Percentiles rank a stretch among this genome's conserved stretches.
Conservation (phyloP, 441 rosid genomes). For the Manihot esculenta region DNA sequence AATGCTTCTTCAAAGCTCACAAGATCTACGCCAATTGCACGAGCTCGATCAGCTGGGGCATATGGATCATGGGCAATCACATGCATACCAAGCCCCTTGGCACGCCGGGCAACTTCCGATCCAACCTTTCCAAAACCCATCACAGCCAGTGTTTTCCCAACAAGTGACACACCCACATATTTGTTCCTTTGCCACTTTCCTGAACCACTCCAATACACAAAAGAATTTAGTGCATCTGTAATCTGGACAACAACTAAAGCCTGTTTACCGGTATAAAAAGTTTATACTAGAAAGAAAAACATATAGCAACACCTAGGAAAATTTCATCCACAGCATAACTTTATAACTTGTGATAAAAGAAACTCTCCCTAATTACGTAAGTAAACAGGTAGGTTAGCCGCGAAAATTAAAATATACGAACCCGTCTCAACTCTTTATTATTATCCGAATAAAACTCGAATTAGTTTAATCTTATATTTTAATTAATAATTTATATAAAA, state of each 20-base stretch:
- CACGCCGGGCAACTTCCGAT: conserved; percentile 89
- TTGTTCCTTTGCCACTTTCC: conserved; percentile 95
- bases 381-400: too few species aligned
- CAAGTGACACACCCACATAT: conserved; percentile 94
- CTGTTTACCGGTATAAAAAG: neutral
- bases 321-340: neutral
- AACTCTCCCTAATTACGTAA: too few species aligned
- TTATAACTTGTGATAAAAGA: neutral
- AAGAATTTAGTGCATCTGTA: neutral
- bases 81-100: conserved; percentile 96
- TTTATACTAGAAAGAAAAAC: neutral
- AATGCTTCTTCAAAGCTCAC: conserved; percentile 83
- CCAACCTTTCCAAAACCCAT: conserved; percentile 99
- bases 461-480: too few species aligned
- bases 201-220: conserved; percentile 23
- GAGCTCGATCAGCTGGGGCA: conserved; percentile 93
- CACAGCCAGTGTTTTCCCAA: conserved; percentile 88
- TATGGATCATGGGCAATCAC: conserved; percentile 96
- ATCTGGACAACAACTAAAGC: neutral
- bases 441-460: too few species aligned
- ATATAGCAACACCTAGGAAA: neutral
- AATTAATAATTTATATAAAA: too few species aligned
- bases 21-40: conserved; percentile 81
- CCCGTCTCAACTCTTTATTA: too few species aligned
- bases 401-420: too few species aligned